A percentile compares a stretch with the other conserved stretches of the same genome.
phyloP scores from a whole-genome alignment of 2,329 filamentous ascomycete species.

The Pestalotiopsis sp. region DNA sequence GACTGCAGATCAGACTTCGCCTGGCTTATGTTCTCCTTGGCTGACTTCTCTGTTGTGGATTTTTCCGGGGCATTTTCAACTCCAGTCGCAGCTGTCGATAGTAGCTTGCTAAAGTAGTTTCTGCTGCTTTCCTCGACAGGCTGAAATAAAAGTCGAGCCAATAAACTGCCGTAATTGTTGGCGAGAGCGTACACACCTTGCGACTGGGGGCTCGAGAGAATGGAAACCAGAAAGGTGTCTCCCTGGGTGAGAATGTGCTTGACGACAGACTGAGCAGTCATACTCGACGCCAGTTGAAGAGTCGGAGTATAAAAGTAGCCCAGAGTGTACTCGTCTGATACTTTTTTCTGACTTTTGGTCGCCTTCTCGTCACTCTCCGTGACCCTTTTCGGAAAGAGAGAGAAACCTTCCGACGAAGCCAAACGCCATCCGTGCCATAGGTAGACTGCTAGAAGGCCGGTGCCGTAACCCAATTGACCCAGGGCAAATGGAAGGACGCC shows the following conservation, averaged over 20 bases:
- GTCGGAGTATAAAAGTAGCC: constrained; percentile 72
- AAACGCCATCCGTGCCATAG: constrained; percentile 60
- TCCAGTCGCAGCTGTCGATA: constrained; percentile 45
- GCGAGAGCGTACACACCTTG: constrained; percentile 93
- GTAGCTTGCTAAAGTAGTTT: constrained; percentile 83
- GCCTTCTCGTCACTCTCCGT: constrained; percentile 18
- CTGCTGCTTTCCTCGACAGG: constrained; percentile 94
- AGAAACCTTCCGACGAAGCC: constrained; percentile 65
- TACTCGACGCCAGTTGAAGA: constrained; percentile 73
- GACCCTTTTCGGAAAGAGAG: constrained; percentile 59
- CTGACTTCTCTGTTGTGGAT: constrained; percentile 14
- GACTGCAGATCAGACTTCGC: constrained; percentile 58
- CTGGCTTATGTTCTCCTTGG: constrained; percentile 37
- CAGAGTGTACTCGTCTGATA: constrained; percentile 45
- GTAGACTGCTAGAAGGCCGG: constrained; percentile 72
- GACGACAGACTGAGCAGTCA: constrained; percentile 85
- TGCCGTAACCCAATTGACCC: constrained; percentile 80
- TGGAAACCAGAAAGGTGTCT: constrained; percentile 84
- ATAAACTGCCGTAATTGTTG: constrained; percentile 89
- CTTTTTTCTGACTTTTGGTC: background rate
- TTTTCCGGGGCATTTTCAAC: constrained; percentile 14
- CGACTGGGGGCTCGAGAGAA: constrained; percentile 74
- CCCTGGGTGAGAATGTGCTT: constrained; percentile 96
- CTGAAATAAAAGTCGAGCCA: constrained; percentile 89
- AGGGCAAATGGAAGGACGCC: constrained; percentile 88